These are phyloP conservation scores for Coemansia sp. DNA, from an alignment of 192 early-diverging fungal genomes.

Conservation along the genomic window DNA sequence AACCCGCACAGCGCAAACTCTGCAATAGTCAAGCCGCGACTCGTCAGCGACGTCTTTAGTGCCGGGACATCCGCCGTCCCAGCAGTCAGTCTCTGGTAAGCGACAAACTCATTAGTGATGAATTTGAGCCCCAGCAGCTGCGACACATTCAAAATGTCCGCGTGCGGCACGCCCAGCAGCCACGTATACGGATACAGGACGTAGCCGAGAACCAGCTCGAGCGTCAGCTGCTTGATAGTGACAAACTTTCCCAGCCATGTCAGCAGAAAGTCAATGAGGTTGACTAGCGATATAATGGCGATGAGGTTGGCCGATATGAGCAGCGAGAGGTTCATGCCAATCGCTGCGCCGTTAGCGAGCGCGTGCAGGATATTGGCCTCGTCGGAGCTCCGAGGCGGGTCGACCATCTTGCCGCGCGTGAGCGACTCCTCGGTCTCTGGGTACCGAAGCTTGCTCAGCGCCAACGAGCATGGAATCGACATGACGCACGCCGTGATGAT, in stretches of 20 bases:
- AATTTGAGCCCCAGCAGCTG: conserved; percentile 76
- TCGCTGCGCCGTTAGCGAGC: conserved; percentile 79
- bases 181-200: conserved; percentile 77
- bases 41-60: conserved; percentile 41
- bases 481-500: conserved; percentile 88
- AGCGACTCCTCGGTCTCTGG: conserved; percentile 84
- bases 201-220: conserved; percentile 76
- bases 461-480: conserved; percentile 85
- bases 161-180: conserved; percentile 67
- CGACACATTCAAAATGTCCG: conserved; percentile 61
- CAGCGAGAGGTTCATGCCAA: conserved; percentile 75
- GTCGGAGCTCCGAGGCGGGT: conserved; percentile 62
- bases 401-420: conserved; percentile 68
- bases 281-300: conserved; percentile 73
- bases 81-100: conserved; percentile 59
- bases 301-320: conserved; percentile 80
- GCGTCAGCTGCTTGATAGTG: conserved; percentile 60
- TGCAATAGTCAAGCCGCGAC: conserved; percentile 57
- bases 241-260: conserved; percentile 74
- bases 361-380: conserved; percentile 81
- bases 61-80: conserved; percentile 15
- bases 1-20: conserved; percentile 89
- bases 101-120: conserved; percentile 90
- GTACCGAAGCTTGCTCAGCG: conserved; percentile 83
- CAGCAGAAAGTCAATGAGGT: conserved; percentile 68